Evolutionary conservation across 305 asterid species (phyloP).

Genomic region (Rubia tinctorum): DNA sequence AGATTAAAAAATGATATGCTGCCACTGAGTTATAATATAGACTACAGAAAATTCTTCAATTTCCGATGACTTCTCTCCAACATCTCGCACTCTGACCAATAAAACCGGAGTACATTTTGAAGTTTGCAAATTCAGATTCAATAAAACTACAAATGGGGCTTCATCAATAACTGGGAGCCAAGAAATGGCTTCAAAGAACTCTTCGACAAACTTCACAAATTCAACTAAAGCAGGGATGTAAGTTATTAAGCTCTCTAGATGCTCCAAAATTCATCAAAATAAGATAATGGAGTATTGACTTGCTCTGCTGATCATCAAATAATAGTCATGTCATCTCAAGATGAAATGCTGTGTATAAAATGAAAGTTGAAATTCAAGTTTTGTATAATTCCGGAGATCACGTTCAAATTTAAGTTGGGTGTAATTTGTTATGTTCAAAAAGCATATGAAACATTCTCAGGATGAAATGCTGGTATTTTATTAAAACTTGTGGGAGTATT

Average conservation of each 20-base stretch:
- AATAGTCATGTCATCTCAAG: background rate
- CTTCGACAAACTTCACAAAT: background rate
- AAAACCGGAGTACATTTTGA: background rate
- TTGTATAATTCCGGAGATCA: background rate
- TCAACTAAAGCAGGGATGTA: background rate
- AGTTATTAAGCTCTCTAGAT: background rate
- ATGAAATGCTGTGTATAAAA: no score
- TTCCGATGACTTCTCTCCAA: background rate
- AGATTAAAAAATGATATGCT: background rate
- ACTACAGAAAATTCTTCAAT: background rate
- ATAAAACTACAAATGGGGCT: background rate
- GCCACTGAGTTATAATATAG: background rate
- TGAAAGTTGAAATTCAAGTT: background rate
- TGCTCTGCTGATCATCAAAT: background rate
- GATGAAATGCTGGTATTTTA: background rate
- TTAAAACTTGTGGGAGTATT: background rate
- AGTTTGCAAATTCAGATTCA: background rate
- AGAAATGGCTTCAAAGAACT: background rate
- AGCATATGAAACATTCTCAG: background rate
- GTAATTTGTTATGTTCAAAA: background rate
- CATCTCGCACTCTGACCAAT: background rate
- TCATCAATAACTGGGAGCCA: background rate
- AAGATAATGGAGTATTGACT: background rate
- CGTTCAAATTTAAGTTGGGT: background rate
- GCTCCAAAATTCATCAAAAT: background rate